Evolutionary conservation across 306 rosid genomes (phyloP).

Genomic region (Rosa multiflora): DNA sequence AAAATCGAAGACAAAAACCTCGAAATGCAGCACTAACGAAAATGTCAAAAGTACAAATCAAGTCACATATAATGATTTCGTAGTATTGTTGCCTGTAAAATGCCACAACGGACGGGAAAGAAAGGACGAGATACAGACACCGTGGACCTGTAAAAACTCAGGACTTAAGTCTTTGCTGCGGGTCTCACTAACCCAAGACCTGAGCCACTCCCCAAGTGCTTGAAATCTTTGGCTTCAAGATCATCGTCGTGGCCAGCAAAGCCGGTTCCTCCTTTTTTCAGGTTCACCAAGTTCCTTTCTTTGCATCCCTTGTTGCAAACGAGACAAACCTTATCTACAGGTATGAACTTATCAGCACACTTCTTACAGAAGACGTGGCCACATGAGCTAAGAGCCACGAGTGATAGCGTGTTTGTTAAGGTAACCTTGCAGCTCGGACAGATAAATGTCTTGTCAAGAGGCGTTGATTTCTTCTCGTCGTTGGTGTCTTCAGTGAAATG

Average conservation of each 20-base stretch:
- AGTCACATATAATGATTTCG: background rate
- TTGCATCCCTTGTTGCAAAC: constrained; percentile 86
- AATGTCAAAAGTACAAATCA: constrained; percentile 4
- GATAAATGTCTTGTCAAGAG: constrained; percentile 58
- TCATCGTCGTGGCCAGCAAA: constrained; percentile 82
- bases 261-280: constrained; percentile 91
- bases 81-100: background rate
- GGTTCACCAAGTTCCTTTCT: constrained; percentile 71
- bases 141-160: background rate
- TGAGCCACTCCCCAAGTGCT: constrained; percentile 97
- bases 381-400: constrained; percentile 85
- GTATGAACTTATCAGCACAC: constrained; percentile 88
- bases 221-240: constrained; percentile 88
- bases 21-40: background rate
- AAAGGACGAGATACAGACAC: background rate
- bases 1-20: background rate
- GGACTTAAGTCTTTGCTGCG: constrained; percentile 64
- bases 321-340: constrained; percentile 86
- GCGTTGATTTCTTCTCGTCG: constrained; percentile 58
- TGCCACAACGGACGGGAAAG: background rate
- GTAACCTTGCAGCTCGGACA: constrained; percentile 98
- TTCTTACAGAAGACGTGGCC: constrained; percentile 95
- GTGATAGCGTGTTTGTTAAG: constrained; percentile 74
- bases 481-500: constrained; percentile 73
- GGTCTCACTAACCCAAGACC: constrained; percentile 96